Evolutionary conservation across 2,329 filamentous ascomycete species (phyloP).

Genomic region (Sporothrix inflata): DNA sequence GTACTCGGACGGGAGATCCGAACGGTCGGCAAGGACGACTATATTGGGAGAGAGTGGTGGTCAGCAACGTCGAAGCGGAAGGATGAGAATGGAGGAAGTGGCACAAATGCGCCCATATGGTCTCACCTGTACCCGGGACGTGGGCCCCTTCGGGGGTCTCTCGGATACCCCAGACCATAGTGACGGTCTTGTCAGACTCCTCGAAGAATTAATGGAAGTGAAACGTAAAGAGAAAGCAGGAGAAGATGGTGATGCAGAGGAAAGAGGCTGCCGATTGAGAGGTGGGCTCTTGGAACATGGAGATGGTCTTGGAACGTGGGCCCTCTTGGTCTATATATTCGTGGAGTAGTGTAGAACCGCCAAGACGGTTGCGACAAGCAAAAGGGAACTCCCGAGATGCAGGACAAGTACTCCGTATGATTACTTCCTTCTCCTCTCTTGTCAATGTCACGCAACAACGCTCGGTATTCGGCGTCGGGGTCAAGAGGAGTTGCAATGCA

Average conservation of each 20-base stretch:
- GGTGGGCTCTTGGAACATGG: background rate
- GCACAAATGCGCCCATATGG: background rate
- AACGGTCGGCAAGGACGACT: constrained; percentile 52
- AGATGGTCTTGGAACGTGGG: background rate
- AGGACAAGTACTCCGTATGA: background rate
- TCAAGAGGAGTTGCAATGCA: too few species aligned
- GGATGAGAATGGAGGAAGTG: background rate
- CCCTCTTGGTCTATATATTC: background rate
- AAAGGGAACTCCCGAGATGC: background rate
- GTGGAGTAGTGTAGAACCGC: background rate
- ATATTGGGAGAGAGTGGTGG: background rate
- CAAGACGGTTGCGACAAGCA: background rate
- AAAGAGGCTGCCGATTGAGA: background rate
- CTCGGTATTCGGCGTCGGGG: too few species aligned
- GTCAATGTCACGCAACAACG: too few species aligned
- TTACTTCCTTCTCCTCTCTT: background rate
- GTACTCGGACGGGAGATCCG: constrained; percentile 52
- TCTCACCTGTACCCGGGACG: constrained; percentile 53
- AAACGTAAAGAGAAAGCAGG: background rate
- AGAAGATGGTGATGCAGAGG: background rate
- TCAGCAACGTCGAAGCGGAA: too few species aligned
- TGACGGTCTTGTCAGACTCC: background rate
- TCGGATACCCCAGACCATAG: constrained; percentile 54
- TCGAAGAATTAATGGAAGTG: background rate
- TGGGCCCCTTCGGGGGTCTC: constrained; percentile 49